These are phyloP conservation scores for Xylaria hypoxylon DNA, from an alignment of 2,329 filamentous ascomycete species.

Conservation along the genomic window DNA sequence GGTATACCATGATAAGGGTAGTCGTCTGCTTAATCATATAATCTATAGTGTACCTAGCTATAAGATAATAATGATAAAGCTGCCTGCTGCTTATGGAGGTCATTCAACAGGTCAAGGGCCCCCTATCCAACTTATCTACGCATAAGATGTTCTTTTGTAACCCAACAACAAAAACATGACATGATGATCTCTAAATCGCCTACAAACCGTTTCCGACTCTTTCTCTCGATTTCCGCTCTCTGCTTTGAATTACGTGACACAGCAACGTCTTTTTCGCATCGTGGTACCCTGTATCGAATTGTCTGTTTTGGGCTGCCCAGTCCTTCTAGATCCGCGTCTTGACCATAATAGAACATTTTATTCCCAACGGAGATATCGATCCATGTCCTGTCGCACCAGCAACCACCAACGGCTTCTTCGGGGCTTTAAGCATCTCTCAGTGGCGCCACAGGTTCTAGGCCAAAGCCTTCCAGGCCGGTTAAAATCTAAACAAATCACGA, in stretches of 20 bases:
- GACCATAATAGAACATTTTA: constrained; percentile 7
- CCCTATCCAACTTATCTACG: constrained; percentile 1
- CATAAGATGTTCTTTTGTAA: not conserved
- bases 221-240: constrained; percentile 7
- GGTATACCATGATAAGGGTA: constrained; percentile 1
- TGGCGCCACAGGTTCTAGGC: not conserved
- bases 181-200: not conserved
- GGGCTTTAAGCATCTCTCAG: not conserved
- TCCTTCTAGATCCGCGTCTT: not conserved
- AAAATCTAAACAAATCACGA: constrained; percentile 2
- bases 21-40: not conserved
- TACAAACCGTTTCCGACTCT: not conserved
- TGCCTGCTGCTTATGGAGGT: not conserved
- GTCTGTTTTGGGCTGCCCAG: not conserved
- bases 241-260: not conserved
- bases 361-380: constrained; percentile 13
- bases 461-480: not conserved
- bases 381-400: constrained; percentile 11
- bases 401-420: constrained; percentile 14
- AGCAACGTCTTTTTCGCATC: not conserved
- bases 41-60: not conserved
- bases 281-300: not conserved
- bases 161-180: not conserved
- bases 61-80: constrained; percentile 5
- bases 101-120: not conserved